Conservation (phyloP, 139 green algal species). For the Raphidocelis subcapitata region DNA sequence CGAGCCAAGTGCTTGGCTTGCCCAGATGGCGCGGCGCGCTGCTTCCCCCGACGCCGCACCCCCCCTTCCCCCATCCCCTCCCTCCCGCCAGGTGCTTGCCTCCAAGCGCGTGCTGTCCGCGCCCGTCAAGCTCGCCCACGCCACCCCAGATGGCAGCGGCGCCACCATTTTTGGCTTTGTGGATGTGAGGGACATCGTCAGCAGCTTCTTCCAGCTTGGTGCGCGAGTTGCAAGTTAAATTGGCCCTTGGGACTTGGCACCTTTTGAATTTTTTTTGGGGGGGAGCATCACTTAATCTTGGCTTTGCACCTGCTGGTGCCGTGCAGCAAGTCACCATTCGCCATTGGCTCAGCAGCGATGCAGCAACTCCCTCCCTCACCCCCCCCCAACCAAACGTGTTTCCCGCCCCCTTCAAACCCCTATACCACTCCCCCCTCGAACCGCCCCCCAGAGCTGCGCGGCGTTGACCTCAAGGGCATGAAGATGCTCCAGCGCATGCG, state of each 20-base stretch:
- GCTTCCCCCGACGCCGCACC: too few species aligned
- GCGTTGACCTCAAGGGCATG: constrained; percentile 24
- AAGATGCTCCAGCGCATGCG: constrained; percentile 67
- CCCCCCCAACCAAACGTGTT: background rate
- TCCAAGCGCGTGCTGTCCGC: constrained; percentile 65
- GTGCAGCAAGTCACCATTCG: background rate
- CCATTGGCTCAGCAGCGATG: background rate
- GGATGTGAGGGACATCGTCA: constrained; percentile 67
- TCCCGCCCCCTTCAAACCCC: background rate
- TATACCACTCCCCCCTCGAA: background rate
- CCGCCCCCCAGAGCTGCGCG: constrained; percentile 17
- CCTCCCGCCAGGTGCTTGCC: constrained; percentile 52
- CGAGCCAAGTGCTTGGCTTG: too few species aligned
- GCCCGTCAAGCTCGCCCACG: constrained; percentile 44
- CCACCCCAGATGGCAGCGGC: constrained; percentile 9
- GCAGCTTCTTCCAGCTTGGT: constrained; percentile 43
- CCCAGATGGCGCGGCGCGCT: too few species aligned
- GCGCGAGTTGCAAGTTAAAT: background rate
- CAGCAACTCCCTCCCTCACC: too few species aligned
- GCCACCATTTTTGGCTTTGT: constrained; percentile 55
- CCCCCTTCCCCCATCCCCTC: background rate
- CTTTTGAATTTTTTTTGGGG: background rate
- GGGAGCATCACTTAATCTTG: background rate
- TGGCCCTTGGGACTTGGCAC: background rate
- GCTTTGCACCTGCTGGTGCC: background rate